phyloP scores from a whole-genome alignment of 345 rosid species.

The Viola odorata region DNA sequence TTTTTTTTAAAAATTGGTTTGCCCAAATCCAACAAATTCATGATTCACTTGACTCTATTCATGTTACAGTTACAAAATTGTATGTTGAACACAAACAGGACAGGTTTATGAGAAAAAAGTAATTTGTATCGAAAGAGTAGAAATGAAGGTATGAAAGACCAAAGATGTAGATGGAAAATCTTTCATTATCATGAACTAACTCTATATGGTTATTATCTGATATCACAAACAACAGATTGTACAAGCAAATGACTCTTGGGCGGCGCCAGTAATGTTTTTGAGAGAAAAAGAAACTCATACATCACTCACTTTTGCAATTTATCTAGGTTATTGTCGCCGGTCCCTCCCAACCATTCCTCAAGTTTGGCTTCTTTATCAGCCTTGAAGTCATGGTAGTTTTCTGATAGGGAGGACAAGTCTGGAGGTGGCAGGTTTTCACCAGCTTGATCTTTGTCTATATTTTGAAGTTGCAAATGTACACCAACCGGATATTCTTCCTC shows the following conservation, averaged over 20 bases:
- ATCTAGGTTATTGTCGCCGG: slow-evolving; percentile 15
- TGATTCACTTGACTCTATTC: too few relatives aligned
- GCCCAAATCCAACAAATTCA: too few relatives aligned
- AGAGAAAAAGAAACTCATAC: background rate
- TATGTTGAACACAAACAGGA: too few relatives aligned
- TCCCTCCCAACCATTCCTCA: slow-evolving; percentile 69
- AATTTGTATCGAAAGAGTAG: too few relatives aligned
- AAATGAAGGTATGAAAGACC: background rate
- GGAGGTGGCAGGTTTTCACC: slow-evolving; percentile 5
- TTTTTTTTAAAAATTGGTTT: too few relatives aligned
- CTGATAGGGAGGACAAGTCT: slow-evolving; percentile 19
- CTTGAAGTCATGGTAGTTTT: slow-evolving; percentile 55
- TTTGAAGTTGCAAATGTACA: background rate
- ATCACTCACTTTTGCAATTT: slow-evolving; percentile 7
- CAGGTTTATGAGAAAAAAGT: too few relatives aligned
- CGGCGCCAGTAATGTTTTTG: background rate
- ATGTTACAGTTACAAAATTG: too few relatives aligned
- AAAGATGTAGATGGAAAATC: background rate
- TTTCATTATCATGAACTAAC: background rate
- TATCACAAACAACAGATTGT: slow-evolving; percentile 8
- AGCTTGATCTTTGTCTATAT: slow-evolving; percentile 8
- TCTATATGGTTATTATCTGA: background rate
- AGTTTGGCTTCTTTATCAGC: slow-evolving; percentile 72
- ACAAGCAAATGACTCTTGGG: background rate
- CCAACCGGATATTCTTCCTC: slow-evolving; percentile 23